Conservation (phyloP, 106 monocot species). For the Dendrobium huoshanense region DNA sequence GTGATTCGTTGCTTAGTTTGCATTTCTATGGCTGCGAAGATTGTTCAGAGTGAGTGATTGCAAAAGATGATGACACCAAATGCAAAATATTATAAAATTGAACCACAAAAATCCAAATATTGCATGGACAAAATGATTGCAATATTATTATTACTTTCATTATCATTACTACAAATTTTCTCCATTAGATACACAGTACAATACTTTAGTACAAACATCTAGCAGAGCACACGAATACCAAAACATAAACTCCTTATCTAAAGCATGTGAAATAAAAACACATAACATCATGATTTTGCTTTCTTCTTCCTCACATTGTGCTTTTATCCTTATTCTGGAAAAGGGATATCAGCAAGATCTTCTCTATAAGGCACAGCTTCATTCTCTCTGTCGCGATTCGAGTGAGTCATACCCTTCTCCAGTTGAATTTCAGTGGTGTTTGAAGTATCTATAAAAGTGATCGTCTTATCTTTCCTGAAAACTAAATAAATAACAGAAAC, state of each 20-base stretch:
- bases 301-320: background rate
- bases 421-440: slow-evolving; percentile 26
- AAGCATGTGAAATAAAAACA: background rate
- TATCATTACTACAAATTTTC: no score
- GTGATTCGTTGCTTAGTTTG: no score
- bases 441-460: slow-evolving; percentile 24
- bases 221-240: background rate
- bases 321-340: slow-evolving; percentile 10
- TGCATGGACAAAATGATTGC: no score
- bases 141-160: no score
- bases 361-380: slow-evolving; percentile 34
- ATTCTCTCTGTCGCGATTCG: slow-evolving; percentile 32
- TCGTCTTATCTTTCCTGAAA: slow-evolving; percentile 46
- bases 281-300: no score
- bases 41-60: no score
- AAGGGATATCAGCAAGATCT: slow-evolving; percentile 27
- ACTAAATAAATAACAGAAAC: slow-evolving; percentile 44
- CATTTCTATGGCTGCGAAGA: no score
- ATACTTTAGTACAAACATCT: no score
- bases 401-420: slow-evolving; percentile 26
- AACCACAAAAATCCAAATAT: no score
- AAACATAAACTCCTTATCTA: background rate
- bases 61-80: no score
- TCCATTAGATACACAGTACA: no score
- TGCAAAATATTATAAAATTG: no score